These are phyloP conservation scores for Chlamydomonas sphaeroides DNA, from an alignment of 139 green algal species.

Conservation along the genomic window DNA sequence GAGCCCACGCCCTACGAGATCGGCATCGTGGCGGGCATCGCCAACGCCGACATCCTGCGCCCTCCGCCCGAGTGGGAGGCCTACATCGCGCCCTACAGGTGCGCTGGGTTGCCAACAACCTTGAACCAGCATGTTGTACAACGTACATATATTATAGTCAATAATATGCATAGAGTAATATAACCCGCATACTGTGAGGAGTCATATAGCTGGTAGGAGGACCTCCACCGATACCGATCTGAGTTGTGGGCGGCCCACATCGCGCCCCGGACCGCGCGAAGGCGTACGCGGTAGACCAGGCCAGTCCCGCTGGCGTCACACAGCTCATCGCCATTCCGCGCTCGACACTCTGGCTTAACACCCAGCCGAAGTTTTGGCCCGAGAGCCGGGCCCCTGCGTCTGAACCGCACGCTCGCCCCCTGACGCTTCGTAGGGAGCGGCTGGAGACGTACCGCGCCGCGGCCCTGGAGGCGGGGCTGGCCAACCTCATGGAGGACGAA, in stretches of 20 bases:
- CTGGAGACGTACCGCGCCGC: slow-evolving; percentile 16
- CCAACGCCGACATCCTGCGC: slow-evolving; percentile 36
- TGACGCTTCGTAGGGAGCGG: neutral
- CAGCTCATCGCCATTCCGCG: too few species aligned
- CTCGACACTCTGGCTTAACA: neutral
- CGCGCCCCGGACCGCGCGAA: too few species aligned
- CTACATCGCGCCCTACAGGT: slow-evolving; percentile 54
- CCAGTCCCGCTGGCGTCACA: too few species aligned
- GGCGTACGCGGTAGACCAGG: too few species aligned
- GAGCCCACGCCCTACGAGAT: slow-evolving; percentile 59
- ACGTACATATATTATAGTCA: too few species aligned
- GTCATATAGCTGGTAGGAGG: too few species aligned
- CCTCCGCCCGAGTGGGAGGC: slow-evolving; percentile 49
- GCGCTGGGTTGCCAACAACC: neutral
- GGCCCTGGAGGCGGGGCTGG: slow-evolving; percentile 31
- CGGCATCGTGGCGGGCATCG: slow-evolving; percentile 54
- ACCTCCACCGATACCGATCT: too few species aligned
- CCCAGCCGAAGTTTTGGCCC: neutral
- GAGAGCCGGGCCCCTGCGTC: neutral
- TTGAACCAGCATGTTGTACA: too few species aligned
- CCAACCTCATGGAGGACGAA: slow-evolving; percentile 13
- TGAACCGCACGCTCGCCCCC: neutral
- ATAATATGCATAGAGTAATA: too few species aligned
- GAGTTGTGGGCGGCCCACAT: too few species aligned
- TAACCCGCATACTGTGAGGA: too few species aligned